A percentile compares a stretch with the other conserved stretches of the same genome.
Conservation (phyloP, 2,329 filamentous ascomycete species). For the Dryadomyces quercus-mongolicae region DNA sequence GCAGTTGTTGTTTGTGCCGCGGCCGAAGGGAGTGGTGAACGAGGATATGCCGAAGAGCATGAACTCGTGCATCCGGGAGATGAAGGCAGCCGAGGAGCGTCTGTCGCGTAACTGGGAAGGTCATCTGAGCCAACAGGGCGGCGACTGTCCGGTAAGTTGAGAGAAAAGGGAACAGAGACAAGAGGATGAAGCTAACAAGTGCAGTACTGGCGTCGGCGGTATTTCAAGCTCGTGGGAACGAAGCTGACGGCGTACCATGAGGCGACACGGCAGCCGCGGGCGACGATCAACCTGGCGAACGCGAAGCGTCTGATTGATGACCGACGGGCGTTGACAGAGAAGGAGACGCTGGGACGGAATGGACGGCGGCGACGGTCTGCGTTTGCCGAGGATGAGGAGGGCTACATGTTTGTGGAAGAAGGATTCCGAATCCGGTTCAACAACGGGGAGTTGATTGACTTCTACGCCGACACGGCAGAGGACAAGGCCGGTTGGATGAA, state of each 20-base stretch:
- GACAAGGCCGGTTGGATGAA: slow-evolving; percentile 96
- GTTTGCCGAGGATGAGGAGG: slow-evolving; percentile 96
- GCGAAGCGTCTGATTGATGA: slow-evolving; percentile 91
- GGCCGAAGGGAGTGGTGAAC: slow-evolving; percentile 73
- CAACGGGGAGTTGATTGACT: slow-evolving; percentile 96
- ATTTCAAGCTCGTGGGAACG: slow-evolving; percentile 85
- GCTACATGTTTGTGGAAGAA: slow-evolving; percentile 99
- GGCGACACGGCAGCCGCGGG: slow-evolving; percentile 84
- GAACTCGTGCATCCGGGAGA: slow-evolving; percentile 88
- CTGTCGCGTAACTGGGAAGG: slow-evolving; percentile 74
- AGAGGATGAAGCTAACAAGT: slow-evolving; percentile 17
- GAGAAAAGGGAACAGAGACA: no score
- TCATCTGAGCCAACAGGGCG: slow-evolving; percentile 87
- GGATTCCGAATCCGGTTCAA: slow-evolving; percentile 98
- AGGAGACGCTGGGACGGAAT: slow-evolving; percentile 63
- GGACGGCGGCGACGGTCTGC: slow-evolving; percentile 82
- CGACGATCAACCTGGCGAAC: slow-evolving; percentile 92
- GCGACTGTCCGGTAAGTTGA: slow-evolving; percentile 81
- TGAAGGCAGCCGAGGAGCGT: slow-evolving; percentile 78
- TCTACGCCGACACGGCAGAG: slow-evolving; percentile 80
- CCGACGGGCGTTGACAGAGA: slow-evolving; percentile 68
- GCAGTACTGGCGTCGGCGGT: slow-evolving; percentile 93
- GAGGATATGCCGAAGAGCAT: slow-evolving; percentile 99
- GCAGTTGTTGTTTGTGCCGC: slow-evolving; percentile 88
- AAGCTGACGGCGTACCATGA: slow-evolving; percentile 96